These are phyloP conservation scores for Candida nitratophila DNA, from an alignment of 805 yeast species.

Conservation along the genomic window DNA sequence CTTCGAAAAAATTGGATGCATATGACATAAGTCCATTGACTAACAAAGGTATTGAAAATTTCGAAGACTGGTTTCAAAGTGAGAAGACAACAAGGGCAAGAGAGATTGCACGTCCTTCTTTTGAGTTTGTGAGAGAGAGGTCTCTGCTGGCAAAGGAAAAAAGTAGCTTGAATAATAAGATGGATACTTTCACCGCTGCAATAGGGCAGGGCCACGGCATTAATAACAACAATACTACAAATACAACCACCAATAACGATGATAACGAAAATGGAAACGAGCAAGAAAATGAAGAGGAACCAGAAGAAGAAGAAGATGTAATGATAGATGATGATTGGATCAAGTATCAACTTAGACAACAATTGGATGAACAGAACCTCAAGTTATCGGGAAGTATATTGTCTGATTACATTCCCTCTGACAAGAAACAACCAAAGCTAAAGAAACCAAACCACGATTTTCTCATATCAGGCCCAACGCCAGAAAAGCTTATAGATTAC, in stretches of 20 bases:
- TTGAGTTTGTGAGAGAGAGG: constrained; percentile 17
- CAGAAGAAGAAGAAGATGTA: constrained; percentile 3
- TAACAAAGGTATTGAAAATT: constrained; percentile 39
- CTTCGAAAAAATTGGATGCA: constrained; percentile 47
- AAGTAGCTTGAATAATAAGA: constrained; percentile 21
- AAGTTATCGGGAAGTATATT: constrained; percentile 23
- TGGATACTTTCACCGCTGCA: constrained; percentile 27
- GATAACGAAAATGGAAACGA: not conserved
- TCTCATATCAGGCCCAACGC: constrained; percentile 27
- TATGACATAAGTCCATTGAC: constrained; percentile 41
- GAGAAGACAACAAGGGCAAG: constrained; percentile 38
- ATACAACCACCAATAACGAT: not conserved
- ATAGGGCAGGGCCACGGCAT: constrained; percentile 2
- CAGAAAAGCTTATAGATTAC: constrained; percentile 22
- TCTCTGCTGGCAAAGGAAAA: constrained; percentile 9
- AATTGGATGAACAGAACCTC: constrained; percentile 15
- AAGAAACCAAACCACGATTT: constrained; percentile 20
- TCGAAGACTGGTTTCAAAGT: constrained; percentile 51
- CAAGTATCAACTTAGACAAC: constrained; percentile 22
- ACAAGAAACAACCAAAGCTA: constrained; percentile 12
- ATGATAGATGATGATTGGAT: constrained; percentile 28
- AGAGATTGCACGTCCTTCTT: constrained; percentile 25
- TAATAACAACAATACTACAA: not conserved
- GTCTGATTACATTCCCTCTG: constrained; percentile 20
- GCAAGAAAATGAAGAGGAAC: constrained; percentile 3